phyloP scores from a whole-genome alignment of 306 rosid species.

The Glycyrrhiza uralensis region DNA sequence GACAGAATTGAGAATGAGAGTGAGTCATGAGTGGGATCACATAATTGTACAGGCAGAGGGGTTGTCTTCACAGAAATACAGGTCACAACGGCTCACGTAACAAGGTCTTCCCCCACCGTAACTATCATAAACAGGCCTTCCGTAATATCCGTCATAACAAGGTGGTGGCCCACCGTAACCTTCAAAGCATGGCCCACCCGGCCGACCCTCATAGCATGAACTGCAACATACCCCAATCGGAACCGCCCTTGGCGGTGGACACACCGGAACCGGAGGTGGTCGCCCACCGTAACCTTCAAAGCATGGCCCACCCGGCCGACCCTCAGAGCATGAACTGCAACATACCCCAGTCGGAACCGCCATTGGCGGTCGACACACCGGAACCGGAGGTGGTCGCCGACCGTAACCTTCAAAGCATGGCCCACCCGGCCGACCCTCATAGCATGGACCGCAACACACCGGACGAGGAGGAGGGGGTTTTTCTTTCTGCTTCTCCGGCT shows the following conservation, averaged over 20 bases:
- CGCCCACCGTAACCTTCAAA: background rate
- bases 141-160: slow-evolving; percentile 34
- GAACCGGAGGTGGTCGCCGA: background rate
- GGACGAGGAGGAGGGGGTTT: background rate
- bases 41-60: slow-evolving; percentile 46
- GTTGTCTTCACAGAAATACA: slow-evolving; percentile 48
- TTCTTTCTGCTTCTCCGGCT: background rate
- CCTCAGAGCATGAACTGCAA: slow-evolving; percentile 33
- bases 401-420: slow-evolving; percentile 1
- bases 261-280: background rate
- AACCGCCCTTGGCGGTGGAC: background rate
- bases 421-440: slow-evolving; percentile 29
- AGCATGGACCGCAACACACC: slow-evolving; percentile 29
- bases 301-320: slow-evolving; percentile 15
- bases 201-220: slow-evolving; percentile 33
- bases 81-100: slow-evolving; percentile 41
- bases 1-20: background rate
- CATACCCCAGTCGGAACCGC: slow-evolving; percentile 30
- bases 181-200: slow-evolving; percentile 40
- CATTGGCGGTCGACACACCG: background rate
- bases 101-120: slow-evolving; percentile 45
- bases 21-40: too few species aligned
- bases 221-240: slow-evolving; percentile 33
- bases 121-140: slow-evolving; percentile 55
- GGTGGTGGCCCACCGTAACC: slow-evolving; percentile 30